phyloP scores from a whole-genome alignment of 2,329 filamentous ascomycete genomes.

The Talaromyces sp. region DNA sequence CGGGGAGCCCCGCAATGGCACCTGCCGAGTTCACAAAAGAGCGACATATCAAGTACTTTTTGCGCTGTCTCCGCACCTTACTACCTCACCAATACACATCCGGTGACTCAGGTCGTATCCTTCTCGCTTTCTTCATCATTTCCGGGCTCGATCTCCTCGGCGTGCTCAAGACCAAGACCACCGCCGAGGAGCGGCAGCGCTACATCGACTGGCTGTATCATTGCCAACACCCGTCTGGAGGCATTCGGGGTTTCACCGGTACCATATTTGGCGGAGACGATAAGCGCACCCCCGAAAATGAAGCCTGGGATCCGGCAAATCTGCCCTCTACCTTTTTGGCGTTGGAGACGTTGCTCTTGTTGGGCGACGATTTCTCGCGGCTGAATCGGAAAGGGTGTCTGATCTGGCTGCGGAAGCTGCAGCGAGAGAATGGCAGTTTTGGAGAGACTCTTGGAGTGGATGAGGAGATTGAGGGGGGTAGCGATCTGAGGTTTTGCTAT shows the following conservation, averaged over 20 bases:
- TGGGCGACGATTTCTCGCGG: slow-evolving; percentile 60
- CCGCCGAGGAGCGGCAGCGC: slow-evolving; percentile 48
- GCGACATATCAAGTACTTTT: slow-evolving; percentile 85
- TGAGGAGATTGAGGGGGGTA: slow-evolving; percentile 66
- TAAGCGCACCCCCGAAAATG: slow-evolving; percentile 48
- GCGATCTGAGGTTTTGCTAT: slow-evolving; percentile 85
- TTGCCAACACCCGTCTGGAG: slow-evolving; percentile 80
- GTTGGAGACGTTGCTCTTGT: slow-evolving; percentile 64
- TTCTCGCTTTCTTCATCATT: slow-evolving; percentile 83
- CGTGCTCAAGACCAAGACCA: slow-evolving; percentile 53
- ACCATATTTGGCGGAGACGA: slow-evolving; percentile 50
- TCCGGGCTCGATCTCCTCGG: slow-evolving; percentile 79
- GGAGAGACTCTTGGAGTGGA: slow-evolving; percentile 69
- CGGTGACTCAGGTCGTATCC: slow-evolving; percentile 87
- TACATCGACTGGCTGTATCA: slow-evolving; percentile 75
- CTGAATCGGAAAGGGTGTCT: slow-evolving; percentile 67
- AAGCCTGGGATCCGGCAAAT: slow-evolving; percentile 69
- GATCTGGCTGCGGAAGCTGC: slow-evolving; percentile 68
- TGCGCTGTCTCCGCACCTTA: slow-evolving; percentile 75
- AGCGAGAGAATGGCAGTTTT: slow-evolving; percentile 83
- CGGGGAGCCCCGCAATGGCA: slow-evolving; percentile 16
- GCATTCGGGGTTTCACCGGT: slow-evolving; percentile 80
- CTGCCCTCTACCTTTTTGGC: slow-evolving; percentile 88
- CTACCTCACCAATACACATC: slow-evolving; percentile 80
- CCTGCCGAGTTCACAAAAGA: slow-evolving; percentile 41